Evolutionary conservation across 163 green algal genomes (phyloP), one percentile per base, ranked within the genome.

Genomic region (Scenedesmus sp.): DNA sequence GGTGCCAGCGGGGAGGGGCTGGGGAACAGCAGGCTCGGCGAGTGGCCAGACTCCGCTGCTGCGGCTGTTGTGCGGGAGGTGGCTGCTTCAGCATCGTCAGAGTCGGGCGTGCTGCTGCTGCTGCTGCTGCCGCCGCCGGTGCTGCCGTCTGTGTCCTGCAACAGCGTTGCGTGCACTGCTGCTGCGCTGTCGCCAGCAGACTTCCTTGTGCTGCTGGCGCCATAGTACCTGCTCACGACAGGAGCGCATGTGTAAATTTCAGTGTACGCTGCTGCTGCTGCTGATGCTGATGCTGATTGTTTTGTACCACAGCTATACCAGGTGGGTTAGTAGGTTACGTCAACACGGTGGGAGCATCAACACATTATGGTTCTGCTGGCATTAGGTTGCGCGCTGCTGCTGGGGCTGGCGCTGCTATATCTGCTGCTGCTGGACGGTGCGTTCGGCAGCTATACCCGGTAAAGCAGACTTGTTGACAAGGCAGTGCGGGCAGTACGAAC

Each of bases 211-310:
- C 61, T 76, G 61, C 61, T 76, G 61, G 61, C 61, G 2, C 61
- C 61, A 37, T 76, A 76, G 30, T 76, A 76, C 16, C 61, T 76
- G 30, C n/a, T n/a, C 30, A 76, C 15, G 1, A 40, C 5, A 9
- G 3, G 40, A 16, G 30, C 30, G 22, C 13, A 37, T 30, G 40
- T 76, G 30, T n/a, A n/a, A n/a, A n/a, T n/a, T n/a, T n/a, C 22
- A 22, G 9, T 76, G 61, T 9, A 76, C 26, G 61, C 61, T 40
- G 61, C 30, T 9, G 0, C 61, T 76, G 61, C 3, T 85, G 37
- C 3, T 61, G 37, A 24, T 85, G 79, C 79, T 85, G 79, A 22
- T n/a, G 81, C 79, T 59, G 79, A 24, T 37, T 20, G 22, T 85
- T 43, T n/a, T 86, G 81, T 49, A n/a, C n/a, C n/a, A n/a, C n/a